Base-by-base conservation (phyloP, 805 yeast genomes). In the Candida ortonii region DNA sequence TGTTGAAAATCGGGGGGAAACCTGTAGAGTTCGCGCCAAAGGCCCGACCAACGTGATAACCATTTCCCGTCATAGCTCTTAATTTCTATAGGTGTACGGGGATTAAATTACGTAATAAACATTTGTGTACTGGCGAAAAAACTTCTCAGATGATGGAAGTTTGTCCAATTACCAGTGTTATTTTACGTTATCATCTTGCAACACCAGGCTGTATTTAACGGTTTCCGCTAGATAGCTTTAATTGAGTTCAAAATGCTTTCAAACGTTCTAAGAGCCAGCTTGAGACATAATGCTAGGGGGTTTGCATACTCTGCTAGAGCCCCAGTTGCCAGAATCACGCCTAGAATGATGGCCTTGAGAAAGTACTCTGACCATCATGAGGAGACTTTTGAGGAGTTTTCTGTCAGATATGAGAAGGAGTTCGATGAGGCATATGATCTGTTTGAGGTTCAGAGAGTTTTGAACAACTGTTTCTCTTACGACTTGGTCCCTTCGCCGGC, bases 401-500 rank as follows among this genome's bases (percentile, higher is more conserved):
- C 95, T 35, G 73, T 75, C 44, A 74, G 86, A 81, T 78, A 73
- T 71, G 96, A 87, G 71, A 84, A 87, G 69, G 97, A 93, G 64
- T 93, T 93, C 57, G 97, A 93, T 53, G 87, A 84, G 62, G 95
- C 95, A 30, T 84, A 84, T 64, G 94, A 84, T 62, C 68, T 84
- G 39, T 84, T 84, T 51, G 94, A 84, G 70, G 90, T 84, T 40
- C 88, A 80, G 71, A 86, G 98, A 74, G 89, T 93, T 43, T 78
- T 93, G 62, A 93, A 94, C 80, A 93, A 93, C 73, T 88, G 95
- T 67, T 93, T 93, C 73, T 85, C 97, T 11, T 93, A 93, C 73
- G 98, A 93, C 70, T 78, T 93, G 66, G 98, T 93, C 38, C 98
- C 98, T 50, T 90, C 98, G 19, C 98, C 98, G 50, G 78, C 84